phyloP scores from a whole-genome alignment of 495 filamentous ascomycete species.

The Xylaria nigripes region DNA sequence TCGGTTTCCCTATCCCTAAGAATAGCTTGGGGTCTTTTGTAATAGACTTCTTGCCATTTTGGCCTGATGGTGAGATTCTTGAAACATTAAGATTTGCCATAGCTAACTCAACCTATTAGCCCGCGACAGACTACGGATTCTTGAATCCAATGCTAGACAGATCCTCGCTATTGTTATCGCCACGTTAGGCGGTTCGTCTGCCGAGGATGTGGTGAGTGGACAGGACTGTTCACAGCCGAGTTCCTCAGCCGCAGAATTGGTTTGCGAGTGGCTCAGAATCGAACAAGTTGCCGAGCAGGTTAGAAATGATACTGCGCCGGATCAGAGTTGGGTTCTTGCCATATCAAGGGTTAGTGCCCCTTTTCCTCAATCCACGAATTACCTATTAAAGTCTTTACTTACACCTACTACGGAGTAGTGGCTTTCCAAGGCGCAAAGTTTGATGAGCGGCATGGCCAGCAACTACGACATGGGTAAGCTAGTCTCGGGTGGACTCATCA shows the following conservation, averaged over 20 bases:
- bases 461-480: slow-evolving; percentile 66
- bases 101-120: slow-evolving; percentile 27
- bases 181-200: slow-evolving; percentile 53
- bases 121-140: slow-evolving; percentile 53
- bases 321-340: slow-evolving; percentile 19
- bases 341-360: slow-evolving; percentile 23
- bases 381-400: slow-evolving; percentile 10
- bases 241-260: slow-evolving; percentile 50
- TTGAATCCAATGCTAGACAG: slow-evolving; percentile 70
- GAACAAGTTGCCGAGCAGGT: slow-evolving; percentile 16
- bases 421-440: slow-evolving; percentile 56
- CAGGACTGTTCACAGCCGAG: slow-evolving; percentile 37
- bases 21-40: slow-evolving; percentile 92
- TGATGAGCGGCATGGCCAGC: slow-evolving; percentile 81
- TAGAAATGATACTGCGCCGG: neutral
- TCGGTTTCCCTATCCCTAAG: slow-evolving; percentile 83
- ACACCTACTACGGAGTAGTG: slow-evolving; percentile 37
- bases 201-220: slow-evolving; percentile 31
- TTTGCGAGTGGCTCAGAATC: slow-evolving; percentile 55
- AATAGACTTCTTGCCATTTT: slow-evolving; percentile 65
- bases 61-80: slow-evolving; percentile 49
- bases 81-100: neutral
- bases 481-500: slow-evolving; percentile 24
- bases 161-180: slow-evolving; percentile 64
- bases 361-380: neutral